Conservation (phyloP, 176 grass and related monocot species). For the Elymus sibiricus region DNA sequence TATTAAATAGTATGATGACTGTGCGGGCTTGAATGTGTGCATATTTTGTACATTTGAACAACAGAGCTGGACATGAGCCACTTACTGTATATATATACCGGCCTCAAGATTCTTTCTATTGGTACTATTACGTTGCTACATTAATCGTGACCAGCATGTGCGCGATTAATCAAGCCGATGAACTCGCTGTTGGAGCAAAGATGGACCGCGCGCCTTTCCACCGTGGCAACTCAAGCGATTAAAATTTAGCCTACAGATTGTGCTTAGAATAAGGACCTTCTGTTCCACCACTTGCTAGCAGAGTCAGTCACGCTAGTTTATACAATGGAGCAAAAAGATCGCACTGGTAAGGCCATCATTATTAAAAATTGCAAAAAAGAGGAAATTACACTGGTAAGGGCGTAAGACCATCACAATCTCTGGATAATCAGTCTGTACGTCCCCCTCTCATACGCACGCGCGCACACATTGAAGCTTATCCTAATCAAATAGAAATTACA, state of each 20-base stretch:
- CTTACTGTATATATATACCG: too few species aligned
- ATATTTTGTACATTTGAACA: neutral
- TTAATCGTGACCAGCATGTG: neutral
- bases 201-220: slow-evolving; percentile 11
- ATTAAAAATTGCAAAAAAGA: neutral
- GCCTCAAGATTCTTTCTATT: too few species aligned
- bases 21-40: neutral
- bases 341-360: neutral
- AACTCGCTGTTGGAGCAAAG: slow-evolving; percentile 8
- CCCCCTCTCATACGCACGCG: neutral
- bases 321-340: slow-evolving; percentile 12
- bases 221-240: slow-evolving; percentile 29
- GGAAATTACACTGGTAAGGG: neutral
- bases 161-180: slow-evolving; percentile 10
- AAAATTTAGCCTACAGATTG: slow-evolving; percentile 27
- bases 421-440: neutral
- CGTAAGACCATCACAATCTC: slow-evolving; percentile 22
- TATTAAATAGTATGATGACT: neutral
- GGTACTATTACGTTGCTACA: too few species aligned
- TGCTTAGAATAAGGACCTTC: slow-evolving; percentile 23
- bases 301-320: slow-evolving; percentile 24
- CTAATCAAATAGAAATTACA: neutral
- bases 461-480: neutral
- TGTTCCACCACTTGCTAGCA: slow-evolving; percentile 1
- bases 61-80: neutral